A percentile compares a stretch with the other conserved stretches of the same genome.
Evolutionary conservation across 2,329 filamentous ascomycete genomes (phyloP).

Genomic region (Pezicula neosporulosa): DNA sequence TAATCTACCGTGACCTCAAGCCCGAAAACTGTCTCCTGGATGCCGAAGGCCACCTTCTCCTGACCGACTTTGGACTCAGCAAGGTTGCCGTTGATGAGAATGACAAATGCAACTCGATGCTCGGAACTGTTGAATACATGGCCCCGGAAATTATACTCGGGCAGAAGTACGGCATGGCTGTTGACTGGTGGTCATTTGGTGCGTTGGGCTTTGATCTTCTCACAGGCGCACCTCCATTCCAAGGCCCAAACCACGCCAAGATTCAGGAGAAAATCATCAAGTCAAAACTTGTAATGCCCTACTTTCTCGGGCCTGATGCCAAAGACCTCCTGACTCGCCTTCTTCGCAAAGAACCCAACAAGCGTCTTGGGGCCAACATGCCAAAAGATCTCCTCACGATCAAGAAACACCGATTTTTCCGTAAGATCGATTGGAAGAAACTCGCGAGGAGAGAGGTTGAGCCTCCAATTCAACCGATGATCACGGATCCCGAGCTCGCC

Average conservation of each 20-base stretch:
- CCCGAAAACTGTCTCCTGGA: constrained; percentile 97
- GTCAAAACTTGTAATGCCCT: constrained; percentile 84
- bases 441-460: constrained; percentile 78
- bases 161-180: constrained; percentile 85
- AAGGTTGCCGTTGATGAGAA: constrained; percentile 81
- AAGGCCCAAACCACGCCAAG: constrained; percentile 86
- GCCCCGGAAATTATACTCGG: constrained; percentile 90
- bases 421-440: constrained; percentile 91
- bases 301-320: constrained; percentile 86
- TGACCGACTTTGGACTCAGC: constrained; percentile 95
- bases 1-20: constrained; percentile 96
- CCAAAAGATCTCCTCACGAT: constrained; percentile 81
- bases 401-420: constrained; percentile 94
- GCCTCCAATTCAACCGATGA: constrained; percentile 87
- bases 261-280: constrained; percentile 95
- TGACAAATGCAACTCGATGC: constrained; percentile 76
- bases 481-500: constrained; percentile 91
- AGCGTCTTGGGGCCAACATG: constrained; percentile 85
- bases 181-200: constrained; percentile 98
- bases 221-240: constrained; percentile 88
- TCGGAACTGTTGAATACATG: constrained; percentile 98
- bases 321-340: constrained; percentile 91
- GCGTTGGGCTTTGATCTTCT: constrained; percentile 89
- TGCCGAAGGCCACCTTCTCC: constrained; percentile 82
- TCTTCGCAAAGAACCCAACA: constrained; percentile 85